These are phyloP conservation scores for Lactifluus pinguis DNA, from an alignment of 768 basidiomycete species.

Conservation along the genomic window DNA sequence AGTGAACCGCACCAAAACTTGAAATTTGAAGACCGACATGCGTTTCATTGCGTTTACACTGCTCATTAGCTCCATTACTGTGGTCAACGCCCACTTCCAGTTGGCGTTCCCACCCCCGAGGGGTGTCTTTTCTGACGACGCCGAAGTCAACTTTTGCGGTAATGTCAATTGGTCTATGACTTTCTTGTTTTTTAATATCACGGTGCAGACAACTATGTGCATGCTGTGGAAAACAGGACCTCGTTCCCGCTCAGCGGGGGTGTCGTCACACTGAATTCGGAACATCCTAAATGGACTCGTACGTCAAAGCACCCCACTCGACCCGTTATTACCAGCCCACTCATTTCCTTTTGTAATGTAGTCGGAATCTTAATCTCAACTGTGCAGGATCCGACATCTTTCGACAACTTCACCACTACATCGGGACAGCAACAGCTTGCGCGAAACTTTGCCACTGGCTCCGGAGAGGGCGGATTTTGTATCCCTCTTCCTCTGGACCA, in stretches of 20 bases:
- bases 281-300: constrained; percentile 58
- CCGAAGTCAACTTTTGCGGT: constrained; percentile 65
- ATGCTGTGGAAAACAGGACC: constrained; percentile 46
- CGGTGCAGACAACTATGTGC: constrained; percentile 51
- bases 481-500: constrained; percentile 52
- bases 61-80: constrained; percentile 31
- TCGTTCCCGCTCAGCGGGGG: constrained; percentile 60
- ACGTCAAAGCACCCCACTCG: constrained; percentile 18
- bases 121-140: constrained; percentile 53
- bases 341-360: constrained; percentile 23
- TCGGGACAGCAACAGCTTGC: constrained; percentile 28
- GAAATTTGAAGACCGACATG: constrained; percentile 24
- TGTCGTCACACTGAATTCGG: constrained; percentile 53
- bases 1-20: background rate
- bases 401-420: constrained; percentile 50
- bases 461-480: constrained; percentile 56
- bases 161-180: background rate
- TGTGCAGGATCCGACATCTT: constrained; percentile 48
- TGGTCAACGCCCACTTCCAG: constrained; percentile 68
- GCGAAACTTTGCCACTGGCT: constrained; percentile 40
- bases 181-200: background rate
- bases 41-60: constrained; percentile 23
- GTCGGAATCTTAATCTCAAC: constrained; percentile 51
- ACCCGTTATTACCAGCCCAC: background rate
- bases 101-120: constrained; percentile 67